These are phyloP conservation scores for Escovopsis sp. DNA, from an alignment of 2,329 filamentous ascomycete genomes.

Conservation along the genomic window DNA sequence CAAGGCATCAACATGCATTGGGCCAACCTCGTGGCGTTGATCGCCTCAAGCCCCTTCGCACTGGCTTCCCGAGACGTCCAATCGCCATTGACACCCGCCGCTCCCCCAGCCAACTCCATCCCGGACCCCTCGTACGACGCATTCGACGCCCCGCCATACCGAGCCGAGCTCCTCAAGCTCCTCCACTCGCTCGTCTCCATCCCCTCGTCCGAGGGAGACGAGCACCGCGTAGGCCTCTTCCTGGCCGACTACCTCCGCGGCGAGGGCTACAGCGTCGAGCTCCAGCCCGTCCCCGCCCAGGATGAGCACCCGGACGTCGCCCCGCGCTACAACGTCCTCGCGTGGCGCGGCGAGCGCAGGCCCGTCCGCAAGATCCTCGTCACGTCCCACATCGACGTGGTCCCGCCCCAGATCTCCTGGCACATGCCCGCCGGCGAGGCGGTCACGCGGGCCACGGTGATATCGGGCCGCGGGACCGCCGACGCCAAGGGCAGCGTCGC, in stretches of 20 bases:
- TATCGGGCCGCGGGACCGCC: conserved; percentile 60
- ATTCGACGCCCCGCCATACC: conserved; percentile 20
- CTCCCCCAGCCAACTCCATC: neutral
- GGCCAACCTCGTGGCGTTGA: conserved; percentile 1
- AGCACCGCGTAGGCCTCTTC: conserved; percentile 53
- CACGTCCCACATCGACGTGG: conserved; percentile 70
- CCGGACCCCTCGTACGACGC: neutral
- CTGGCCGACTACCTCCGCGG: conserved; percentile 49
- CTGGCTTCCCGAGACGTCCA: conserved; percentile 5
- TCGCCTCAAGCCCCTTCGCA: conserved; percentile 5
- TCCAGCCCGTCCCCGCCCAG: conserved; percentile 24
- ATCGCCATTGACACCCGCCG: conserved; percentile 1
- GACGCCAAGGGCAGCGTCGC: conserved; percentile 60
- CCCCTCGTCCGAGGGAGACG: conserved; percentile 57
- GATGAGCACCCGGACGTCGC: conserved; percentile 15
- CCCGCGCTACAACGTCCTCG: conserved; percentile 57
- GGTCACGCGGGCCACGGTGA: conserved; percentile 31
- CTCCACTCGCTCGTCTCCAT: conserved; percentile 64
- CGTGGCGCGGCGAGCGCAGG: conserved; percentile 37
- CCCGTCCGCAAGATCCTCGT: conserved; percentile 47
- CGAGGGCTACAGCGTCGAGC: conserved; percentile 28
- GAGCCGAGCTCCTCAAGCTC: conserved; percentile 47
- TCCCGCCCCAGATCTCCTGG: conserved; percentile 61
- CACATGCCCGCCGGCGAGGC: conserved; percentile 32
- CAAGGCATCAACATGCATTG: conserved; percentile 3